These are phyloP conservation scores for Moringa oleifera DNA, from an alignment of 345 rosid species.

Conservation along the genomic window DNA sequence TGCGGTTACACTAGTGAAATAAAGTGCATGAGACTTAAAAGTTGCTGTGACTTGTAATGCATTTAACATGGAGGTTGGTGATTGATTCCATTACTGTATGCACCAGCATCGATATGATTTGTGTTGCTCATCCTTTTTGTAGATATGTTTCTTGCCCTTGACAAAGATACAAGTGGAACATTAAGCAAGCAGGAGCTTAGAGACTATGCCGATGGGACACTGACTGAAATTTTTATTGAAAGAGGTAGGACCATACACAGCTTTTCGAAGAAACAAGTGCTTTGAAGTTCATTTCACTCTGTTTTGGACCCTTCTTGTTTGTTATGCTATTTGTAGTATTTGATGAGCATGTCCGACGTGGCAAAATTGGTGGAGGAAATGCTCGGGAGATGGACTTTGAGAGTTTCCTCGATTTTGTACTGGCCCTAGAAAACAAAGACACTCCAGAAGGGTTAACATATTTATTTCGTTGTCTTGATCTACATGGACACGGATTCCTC, in stretches of 20 bases:
- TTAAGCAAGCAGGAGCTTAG: conserved; percentile 92
- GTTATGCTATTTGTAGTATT: conserved; percentile 40
- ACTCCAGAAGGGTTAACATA: conserved; percentile 95
- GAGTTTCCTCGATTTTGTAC: conserved; percentile 90
- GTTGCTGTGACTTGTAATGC: too few species aligned
- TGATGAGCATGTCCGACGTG: conserved; percentile 92
- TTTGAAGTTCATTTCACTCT: not conserved
- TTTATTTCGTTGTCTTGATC: conserved; percentile 90
- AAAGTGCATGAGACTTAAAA: too few species aligned
- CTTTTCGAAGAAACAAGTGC: not conserved
- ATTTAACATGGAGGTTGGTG: too few species aligned
- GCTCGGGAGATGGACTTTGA: conserved; percentile 94
- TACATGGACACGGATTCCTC: conserved; percentile 82
- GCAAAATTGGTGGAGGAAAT: conserved; percentile 59
- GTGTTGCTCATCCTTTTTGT: conserved; percentile 15
- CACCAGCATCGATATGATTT: not conserved
- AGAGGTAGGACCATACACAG: conserved; percentile 49
- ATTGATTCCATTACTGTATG: too few species aligned
- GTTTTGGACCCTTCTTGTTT: conserved; percentile 4
- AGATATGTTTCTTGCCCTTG: conserved; percentile 97
- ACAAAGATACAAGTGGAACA: conserved; percentile 89
- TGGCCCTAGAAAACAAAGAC: conserved; percentile 96
- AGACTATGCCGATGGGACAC: conserved; percentile 95
- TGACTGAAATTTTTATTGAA: conserved; percentile 90
- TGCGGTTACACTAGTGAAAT: too few species aligned